Percentiles rank a stretch among this genome's conserved stretches.
phyloP scores from a whole-genome alignment of 768 basidiomycete species.

The Chalciporus piperatus region DNA sequence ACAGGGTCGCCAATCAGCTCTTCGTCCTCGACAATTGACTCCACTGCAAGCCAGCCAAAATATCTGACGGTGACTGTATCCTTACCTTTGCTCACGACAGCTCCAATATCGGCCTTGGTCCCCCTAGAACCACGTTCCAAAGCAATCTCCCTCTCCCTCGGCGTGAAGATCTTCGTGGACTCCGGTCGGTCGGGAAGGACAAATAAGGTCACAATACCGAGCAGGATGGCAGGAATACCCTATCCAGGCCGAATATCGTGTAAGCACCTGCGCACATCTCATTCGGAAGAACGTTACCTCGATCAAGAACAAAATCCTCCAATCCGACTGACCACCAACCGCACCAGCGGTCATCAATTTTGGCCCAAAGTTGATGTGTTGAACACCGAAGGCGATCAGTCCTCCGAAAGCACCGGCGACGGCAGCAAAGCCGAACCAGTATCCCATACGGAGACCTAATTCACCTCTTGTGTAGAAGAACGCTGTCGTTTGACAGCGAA shows the following conservation, averaged over 20 bases:
- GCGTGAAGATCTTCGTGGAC: constrained; percentile 55
- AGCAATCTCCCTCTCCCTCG: constrained; percentile 55
- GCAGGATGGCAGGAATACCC: constrained; percentile 66
- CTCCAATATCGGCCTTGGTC: constrained; percentile 63
- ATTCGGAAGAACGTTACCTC: constrained; percentile 49
- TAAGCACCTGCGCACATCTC: not conserved
- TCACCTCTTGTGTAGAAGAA: constrained; percentile 76
- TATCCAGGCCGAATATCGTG: constrained; percentile 18
- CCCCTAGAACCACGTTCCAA: constrained; percentile 66
- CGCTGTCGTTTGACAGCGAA: constrained; percentile 38
- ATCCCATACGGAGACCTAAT: constrained; percentile 72
- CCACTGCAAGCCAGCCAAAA: no score
- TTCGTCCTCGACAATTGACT: not conserved
- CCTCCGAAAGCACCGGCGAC: constrained; percentile 85
- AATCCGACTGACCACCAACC: constrained; percentile 31
- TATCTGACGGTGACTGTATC: not conserved
- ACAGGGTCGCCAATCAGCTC: constrained; percentile 3
- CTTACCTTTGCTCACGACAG: constrained; percentile 60
- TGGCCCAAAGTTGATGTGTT: constrained; percentile 52
- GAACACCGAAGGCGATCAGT: constrained; percentile 78
- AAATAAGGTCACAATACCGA: constrained; percentile 56
- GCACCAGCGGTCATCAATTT: constrained; percentile 20
- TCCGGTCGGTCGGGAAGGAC: constrained; percentile 72
- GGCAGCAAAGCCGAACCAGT: constrained; percentile 84
- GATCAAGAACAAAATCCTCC: constrained; percentile 58